Evolutionary conservation across 306 rosid species (phyloP).

Genomic region (Dicorynia guianensis): DNA sequence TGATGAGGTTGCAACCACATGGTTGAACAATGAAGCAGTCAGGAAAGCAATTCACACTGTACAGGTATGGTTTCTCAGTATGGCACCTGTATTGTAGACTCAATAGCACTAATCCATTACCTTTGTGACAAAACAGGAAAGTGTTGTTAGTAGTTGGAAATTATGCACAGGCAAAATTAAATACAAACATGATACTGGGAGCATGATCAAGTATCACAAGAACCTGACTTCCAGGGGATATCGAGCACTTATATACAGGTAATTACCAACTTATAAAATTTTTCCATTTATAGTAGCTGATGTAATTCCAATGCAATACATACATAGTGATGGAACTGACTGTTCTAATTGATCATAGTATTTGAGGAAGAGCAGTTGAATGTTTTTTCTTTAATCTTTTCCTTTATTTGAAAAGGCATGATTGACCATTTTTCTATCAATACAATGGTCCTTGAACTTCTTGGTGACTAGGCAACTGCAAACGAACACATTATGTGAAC

Average conservation of each 20-base stretch:
- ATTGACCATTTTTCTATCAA: conserved; percentile 1
- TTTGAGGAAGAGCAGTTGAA: conserved; percentile 1
- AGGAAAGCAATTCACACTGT: conserved; percentile 79
- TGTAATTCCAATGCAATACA: not conserved
- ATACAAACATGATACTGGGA: conserved; percentile 74
- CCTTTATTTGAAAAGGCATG: not conserved
- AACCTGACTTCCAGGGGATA: conserved; percentile 84
- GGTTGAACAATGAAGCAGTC: conserved; percentile 79
- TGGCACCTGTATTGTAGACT: not conserved
- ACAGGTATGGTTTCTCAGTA: conserved; percentile 52
- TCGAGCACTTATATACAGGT: conserved; percentile 91
- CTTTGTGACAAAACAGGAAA: conserved; percentile 52
- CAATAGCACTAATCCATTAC: conserved; percentile 10
- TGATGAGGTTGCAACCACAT: conserved; percentile 71
- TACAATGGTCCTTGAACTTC: not conserved
- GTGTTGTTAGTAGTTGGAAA: conserved; percentile 64
- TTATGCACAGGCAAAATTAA: conserved; percentile 58
- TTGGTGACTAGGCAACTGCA: not conserved
- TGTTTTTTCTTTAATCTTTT: not conserved
- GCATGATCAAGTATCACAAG: conserved; percentile 88
- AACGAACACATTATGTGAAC: not conserved
- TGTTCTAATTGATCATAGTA: conserved; percentile 5
- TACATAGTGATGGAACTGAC: conserved; percentile 1
- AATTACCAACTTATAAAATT: conserved; percentile 24
- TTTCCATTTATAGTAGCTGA: not conserved